Evolutionary conservation across 1,139 yeast species (phyloP).

Genomic region (Pichia sp.): DNA sequence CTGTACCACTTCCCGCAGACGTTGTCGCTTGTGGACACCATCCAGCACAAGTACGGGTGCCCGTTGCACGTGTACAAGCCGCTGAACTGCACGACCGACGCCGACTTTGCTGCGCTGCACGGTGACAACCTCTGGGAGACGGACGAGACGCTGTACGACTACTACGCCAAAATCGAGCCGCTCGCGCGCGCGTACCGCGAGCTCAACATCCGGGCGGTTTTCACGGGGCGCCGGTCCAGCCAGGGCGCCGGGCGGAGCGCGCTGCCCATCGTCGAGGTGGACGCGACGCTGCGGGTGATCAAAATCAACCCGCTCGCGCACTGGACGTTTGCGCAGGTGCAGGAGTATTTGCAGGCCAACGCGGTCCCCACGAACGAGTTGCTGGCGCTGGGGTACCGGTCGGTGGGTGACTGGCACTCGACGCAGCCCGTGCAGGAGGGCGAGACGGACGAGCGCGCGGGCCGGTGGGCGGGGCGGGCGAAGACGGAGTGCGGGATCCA

Average conservation of each 20-base stretch:
- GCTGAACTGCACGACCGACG: constrained; percentile 43
- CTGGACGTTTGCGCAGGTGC: constrained; percentile 75
- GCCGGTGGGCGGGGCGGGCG: constrained; percentile 90
- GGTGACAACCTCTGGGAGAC: constrained; percentile 82
- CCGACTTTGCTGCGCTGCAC: constrained; percentile 58
- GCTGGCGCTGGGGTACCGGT: constrained; percentile 79
- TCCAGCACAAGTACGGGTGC: constrained; percentile 49
- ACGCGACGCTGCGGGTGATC: constrained; percentile 57
- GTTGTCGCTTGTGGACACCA: constrained; percentile 56
- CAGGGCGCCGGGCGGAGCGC: constrained; percentile 82
- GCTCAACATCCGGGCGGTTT: constrained; percentile 67
- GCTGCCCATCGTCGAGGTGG: constrained; percentile 74
- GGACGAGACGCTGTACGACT: constrained; percentile 79
- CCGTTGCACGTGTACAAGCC: constrained; percentile 64
- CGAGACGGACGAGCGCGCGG: constrained; percentile 83
- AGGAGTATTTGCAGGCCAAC: constrained; percentile 58
- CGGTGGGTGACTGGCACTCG: constrained; percentile 94
- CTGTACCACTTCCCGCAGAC: constrained; percentile 93
- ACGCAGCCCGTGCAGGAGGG: constrained; percentile 86
- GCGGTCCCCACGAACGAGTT: constrained; percentile 81
- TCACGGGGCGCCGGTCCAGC: constrained; percentile 86
- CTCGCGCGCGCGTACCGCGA: constrained; percentile 76
- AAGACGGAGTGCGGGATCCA: constrained; percentile 98
- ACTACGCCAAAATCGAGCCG: constrained; percentile 87
- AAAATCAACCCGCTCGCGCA: constrained; percentile 86